phyloP scores from a whole-genome alignment of 1,284 basidiomycete genomes.

The Leucoagaricus sp. region DNA sequence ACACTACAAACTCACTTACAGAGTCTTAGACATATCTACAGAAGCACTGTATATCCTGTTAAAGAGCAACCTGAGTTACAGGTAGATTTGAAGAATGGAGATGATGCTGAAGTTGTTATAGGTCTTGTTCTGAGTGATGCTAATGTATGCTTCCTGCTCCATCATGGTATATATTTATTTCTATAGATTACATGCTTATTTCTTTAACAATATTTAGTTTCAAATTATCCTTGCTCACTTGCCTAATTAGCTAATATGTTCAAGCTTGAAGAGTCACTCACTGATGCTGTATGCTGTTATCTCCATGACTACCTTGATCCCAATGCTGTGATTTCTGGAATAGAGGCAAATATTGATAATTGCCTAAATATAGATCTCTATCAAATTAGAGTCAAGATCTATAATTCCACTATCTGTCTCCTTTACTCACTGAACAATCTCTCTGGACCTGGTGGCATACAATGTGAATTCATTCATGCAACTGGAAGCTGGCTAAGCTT shows the following conservation, averaged over 20 bases:
- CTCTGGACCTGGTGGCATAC: not conserved
- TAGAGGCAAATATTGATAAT: not conserved
- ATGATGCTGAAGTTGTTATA: not conserved
- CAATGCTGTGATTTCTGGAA: not conserved
- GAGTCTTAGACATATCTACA: conserved; percentile 23
- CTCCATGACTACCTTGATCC: not conserved
- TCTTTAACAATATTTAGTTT: not conserved
- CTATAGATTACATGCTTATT: too few species aligned
- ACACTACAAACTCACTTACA: conserved; percentile 23
- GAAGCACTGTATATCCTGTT: not conserved
- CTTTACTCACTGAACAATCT: not conserved
- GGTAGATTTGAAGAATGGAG: not conserved
- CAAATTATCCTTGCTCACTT: not conserved
- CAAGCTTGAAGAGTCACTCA: not conserved
- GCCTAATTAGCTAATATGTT: not conserved
- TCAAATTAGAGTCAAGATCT: not conserved
- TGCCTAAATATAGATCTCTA: not conserved
- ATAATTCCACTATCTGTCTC: not conserved
- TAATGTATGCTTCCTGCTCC: not conserved
- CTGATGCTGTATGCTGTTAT: not conserved
- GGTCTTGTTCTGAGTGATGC: not conserved
- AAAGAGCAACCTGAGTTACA: not conserved
- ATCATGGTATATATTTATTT: not conserved
- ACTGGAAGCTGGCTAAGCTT: not conserved
- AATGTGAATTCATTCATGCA: not conserved